phyloP scores from a whole-genome alignment of 2,329 filamentous ascomycete genomes.

The Periconia sp. region DNA sequence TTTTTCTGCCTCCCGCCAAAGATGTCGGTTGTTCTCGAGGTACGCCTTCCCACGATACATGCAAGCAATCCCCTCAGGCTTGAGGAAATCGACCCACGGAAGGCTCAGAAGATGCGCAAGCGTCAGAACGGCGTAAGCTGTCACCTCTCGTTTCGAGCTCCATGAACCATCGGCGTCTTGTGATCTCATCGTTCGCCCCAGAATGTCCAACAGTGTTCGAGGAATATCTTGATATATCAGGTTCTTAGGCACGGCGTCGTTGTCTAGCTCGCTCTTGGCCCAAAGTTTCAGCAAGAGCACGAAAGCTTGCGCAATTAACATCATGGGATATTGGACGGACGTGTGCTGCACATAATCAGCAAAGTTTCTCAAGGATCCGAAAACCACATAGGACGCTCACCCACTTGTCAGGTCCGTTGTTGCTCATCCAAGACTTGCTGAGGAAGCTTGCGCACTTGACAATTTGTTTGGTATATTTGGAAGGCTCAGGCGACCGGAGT shows the following conservation, averaged over 20 bases:
- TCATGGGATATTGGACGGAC: conserved; percentile 19
- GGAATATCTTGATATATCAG: conserved; percentile 13
- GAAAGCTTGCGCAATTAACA: conserved; percentile 17
- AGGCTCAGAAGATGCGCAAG: conserved; percentile 17
- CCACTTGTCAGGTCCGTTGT: conserved; percentile 21
- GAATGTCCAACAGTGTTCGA: conserved; percentile 13
- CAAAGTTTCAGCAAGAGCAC: conserved; percentile 12
- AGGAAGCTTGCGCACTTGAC: conserved; percentile 16
- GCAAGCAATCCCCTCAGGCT: conserved; percentile 11
- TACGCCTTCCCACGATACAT: conserved; percentile 19
- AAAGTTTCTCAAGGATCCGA: not conserved
- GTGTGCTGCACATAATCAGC: conserved; percentile 10
- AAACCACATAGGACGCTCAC: conserved; percentile 6
- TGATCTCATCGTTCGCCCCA: conserved; percentile 11
- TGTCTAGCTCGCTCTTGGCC: conserved; percentile 15
- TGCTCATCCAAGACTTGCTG: conserved; percentile 10
- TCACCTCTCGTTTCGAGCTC: conserved; percentile 17
- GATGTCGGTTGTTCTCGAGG: conserved; percentile 13
- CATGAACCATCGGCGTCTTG: conserved; percentile 18
- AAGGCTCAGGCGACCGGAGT: conserved; percentile 15
- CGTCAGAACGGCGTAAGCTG: conserved; percentile 19
- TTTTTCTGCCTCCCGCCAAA: conserved; percentile 9
- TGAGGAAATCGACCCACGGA: conserved; percentile 27
- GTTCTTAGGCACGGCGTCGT: conserved; percentile 4
- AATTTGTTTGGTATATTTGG: conserved; percentile 14